Evolutionary conservation across 805 yeast species (phyloP).

Genomic region (Yarrowia phangngaensis): DNA sequence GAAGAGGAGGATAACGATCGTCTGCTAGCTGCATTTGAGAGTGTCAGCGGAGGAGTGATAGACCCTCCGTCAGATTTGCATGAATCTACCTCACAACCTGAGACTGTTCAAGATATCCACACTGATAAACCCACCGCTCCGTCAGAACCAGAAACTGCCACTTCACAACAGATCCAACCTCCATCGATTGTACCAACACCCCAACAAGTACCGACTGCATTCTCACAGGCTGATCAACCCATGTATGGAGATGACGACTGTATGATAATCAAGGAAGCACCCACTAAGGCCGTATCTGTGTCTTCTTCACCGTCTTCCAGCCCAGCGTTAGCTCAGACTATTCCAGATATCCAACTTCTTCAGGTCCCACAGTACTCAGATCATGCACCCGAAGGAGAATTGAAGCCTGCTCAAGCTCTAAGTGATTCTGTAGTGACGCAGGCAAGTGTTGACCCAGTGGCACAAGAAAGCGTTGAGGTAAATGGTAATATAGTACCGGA

Average conservation of each 20-base stretch:
- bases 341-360: no score
- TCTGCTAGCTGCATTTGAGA: slow-evolving; percentile 9
- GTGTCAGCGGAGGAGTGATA: no score
- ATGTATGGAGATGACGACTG: slow-evolving; percentile 23
- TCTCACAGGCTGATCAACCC: slow-evolving; percentile 12
- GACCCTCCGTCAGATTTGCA: no score
- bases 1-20: slow-evolving; percentile 9
- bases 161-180: no score
- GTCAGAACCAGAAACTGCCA: not conserved
- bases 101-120: not conserved
- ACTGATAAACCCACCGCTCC: slow-evolving; percentile 1
- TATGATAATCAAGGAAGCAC: slow-evolving; percentile 4
- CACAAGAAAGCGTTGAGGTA: no score
- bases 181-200: not conserved
- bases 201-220: not conserved
- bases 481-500: no score
- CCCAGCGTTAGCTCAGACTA: slow-evolving; percentile 1
- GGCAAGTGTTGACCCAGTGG: no score
- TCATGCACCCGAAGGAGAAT: slow-evolving; percentile 13
- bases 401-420: no score
- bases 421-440: no score
- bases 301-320: slow-evolving; percentile 2
- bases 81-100: slow-evolving; percentile 4
- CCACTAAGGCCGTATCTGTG: not conserved
- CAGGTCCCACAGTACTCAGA: slow-evolving; percentile 15